These are phyloP conservation scores for Lepidium aucheri DNA, from an alignment of 345 rosid genomes.

Conservation along the genomic window DNA sequence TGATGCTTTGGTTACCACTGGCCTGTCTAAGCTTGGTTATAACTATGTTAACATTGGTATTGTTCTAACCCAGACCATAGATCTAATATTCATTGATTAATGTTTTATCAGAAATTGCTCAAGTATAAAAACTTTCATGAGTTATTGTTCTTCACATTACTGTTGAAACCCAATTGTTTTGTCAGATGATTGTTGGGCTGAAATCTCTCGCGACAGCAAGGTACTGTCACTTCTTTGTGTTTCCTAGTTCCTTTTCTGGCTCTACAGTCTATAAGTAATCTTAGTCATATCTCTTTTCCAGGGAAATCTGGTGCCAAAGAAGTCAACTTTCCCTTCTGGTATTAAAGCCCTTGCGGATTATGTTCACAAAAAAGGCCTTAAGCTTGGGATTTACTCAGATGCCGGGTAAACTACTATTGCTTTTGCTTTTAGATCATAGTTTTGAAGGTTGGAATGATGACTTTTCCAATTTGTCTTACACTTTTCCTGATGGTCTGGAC, in stretches of 20 bases:
- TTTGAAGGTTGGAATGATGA: neutral
- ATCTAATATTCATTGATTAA: neutral
- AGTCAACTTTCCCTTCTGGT: conserved; percentile 74
- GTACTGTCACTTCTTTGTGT: conserved; percentile 22
- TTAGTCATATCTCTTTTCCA: conserved; percentile 19
- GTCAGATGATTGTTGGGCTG: conserved; percentile 97
- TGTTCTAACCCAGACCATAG: neutral
- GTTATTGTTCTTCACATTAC: neutral
- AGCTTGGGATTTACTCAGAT: conserved; percentile 80
- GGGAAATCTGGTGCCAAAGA: conserved; percentile 61
- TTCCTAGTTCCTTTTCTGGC: neutral
- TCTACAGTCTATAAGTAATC: neutral
- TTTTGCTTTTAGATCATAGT: neutral
- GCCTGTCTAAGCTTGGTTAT: conserved; percentile 75
- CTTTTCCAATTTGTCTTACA: neutral
- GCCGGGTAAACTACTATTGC: conserved; percentile 50
- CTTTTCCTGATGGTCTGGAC: too few relatives aligned
- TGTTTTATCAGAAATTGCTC: neutral
- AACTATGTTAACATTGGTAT: conserved; percentile 77
- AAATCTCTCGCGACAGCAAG: conserved; percentile 57
- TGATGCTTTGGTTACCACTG: conserved; percentile 74
- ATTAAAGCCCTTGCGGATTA: conserved; percentile 75
- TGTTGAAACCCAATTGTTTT: conserved; percentile 6
- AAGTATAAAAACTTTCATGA: neutral
- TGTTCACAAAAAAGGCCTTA: too few relatives aligned